Evolutionary conservation across 2,329 filamentous ascomycete species (phyloP).

Genomic region (Botrytis byssoidea): DNA sequence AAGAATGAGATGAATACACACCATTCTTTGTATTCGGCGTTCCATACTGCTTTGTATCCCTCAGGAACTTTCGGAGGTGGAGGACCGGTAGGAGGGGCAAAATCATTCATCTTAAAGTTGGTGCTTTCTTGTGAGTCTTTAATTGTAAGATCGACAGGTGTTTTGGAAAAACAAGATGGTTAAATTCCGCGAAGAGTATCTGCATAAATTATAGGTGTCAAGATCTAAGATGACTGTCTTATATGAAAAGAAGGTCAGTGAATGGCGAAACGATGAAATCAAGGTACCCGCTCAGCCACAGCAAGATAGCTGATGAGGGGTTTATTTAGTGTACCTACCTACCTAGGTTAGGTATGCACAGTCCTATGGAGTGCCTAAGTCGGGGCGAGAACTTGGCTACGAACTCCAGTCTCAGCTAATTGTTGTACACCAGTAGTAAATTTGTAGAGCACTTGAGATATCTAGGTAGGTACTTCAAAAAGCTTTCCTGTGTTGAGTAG

Average conservation of each 20-base stretch:
- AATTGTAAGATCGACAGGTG: not conserved
- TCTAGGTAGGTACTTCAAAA: not conserved
- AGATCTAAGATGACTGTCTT: not conserved
- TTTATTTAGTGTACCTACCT: not conserved
- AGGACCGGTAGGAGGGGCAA: conserved; percentile 36
- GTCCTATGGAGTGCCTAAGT: not conserved
- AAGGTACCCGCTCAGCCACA: conserved; percentile 18
- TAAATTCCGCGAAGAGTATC: not conserved
- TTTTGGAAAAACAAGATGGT: not conserved
- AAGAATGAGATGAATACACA: conserved; percentile 38
- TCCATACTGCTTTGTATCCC: conserved; percentile 77
- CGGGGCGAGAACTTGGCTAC: not conserved
- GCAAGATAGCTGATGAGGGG: conserved; percentile 18
- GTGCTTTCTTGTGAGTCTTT: not conserved
- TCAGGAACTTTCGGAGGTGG: conserved; percentile 60
- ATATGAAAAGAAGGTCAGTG: not conserved
- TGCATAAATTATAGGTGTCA: not conserved
- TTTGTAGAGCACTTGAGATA: not conserved
- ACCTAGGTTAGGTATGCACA: not conserved
- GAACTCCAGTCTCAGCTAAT: not conserved
- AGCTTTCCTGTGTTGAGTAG: not conserved
- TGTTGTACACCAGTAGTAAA: not conserved
- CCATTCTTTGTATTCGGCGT: conserved; percentile 87
- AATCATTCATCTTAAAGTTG: conserved; percentile 33
- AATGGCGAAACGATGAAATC: not conserved